Percentiles rank a stretch among this genome's conserved stretches.
phyloP scores from a whole-genome alignment of 2,329 filamentous ascomycete species.

The Fusarium nygamai region DNA sequence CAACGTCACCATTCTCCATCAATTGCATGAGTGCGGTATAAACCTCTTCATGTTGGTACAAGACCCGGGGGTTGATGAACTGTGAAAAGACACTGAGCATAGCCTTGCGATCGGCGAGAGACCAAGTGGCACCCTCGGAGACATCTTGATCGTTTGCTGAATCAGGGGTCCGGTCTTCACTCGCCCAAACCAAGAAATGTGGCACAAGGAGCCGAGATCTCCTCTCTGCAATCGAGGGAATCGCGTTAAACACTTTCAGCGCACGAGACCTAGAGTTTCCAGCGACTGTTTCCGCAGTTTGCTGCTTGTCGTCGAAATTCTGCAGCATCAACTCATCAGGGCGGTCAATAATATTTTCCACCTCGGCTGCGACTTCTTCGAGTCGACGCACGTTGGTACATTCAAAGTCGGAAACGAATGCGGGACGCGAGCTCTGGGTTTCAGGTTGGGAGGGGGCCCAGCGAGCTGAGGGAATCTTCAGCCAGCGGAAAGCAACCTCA shows the following conservation, averaged over 20 bases:
- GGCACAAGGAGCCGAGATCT: conserved; percentile 86
- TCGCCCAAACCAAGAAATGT: conserved; percentile 84
- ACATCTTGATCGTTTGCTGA: conserved; percentile 48
- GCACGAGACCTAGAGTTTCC: conserved; percentile 77
- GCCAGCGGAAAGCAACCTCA: conserved; percentile 80
- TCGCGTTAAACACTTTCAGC: conserved; percentile 77
- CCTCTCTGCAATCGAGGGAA: conserved; percentile 84
- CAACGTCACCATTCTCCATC: conserved; percentile 86
- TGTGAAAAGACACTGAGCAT: conserved; percentile 84
- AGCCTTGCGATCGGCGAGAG: conserved; percentile 82
- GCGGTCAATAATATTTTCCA: conserved; percentile 63
- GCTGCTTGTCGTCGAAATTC: conserved; percentile 73
- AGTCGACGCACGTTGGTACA: conserved; percentile 79
- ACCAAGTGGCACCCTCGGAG: conserved; percentile 64
- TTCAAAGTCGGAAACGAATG: conserved; percentile 77
- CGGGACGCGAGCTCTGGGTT: conserved; percentile 48
- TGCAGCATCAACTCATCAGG: conserved; percentile 68
- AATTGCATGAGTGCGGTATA: conserved; percentile 78
- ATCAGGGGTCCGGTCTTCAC: conserved; percentile 55
- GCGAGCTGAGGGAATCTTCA: conserved; percentile 66
- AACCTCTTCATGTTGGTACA: conserved; percentile 82
- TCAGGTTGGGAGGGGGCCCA: conserved; percentile 58
- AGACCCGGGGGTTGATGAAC: conserved; percentile 85
- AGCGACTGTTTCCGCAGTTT: conserved; percentile 59
- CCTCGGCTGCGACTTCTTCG: conserved; percentile 59